A percentile compares a stretch with the other conserved stretches of the same genome.
These are phyloP conservation scores for Pelargonium myrrhifolium DNA, from an alignment of 441 rosid genomes.

Conservation along the genomic window DNA sequence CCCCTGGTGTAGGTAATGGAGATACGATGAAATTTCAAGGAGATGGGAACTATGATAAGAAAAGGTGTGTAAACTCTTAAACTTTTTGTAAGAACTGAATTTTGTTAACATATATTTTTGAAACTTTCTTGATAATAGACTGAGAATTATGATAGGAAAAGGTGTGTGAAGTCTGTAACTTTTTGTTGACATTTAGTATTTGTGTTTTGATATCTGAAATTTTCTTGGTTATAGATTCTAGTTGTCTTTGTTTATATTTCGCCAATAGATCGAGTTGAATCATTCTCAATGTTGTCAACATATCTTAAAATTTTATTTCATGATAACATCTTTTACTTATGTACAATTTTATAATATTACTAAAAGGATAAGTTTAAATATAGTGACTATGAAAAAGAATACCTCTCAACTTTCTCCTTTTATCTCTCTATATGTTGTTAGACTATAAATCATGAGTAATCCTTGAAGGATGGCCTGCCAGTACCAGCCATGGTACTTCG, in stretches of 20 bases:
- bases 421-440: no score
- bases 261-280: not conserved
- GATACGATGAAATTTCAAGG: constrained; percentile 60
- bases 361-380: not conserved
- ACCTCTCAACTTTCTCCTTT: not conserved
- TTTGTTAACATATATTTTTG: not conserved
- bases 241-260: not conserved
- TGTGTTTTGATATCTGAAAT: not conserved
- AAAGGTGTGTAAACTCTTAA: constrained; percentile 37
- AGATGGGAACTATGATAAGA: constrained; percentile 64
- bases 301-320: not conserved
- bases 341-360: not conserved
- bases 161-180: no score
- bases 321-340: not conserved
- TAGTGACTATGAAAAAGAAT: not conserved
- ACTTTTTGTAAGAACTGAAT: not conserved
- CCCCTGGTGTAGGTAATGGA: constrained; percentile 80
- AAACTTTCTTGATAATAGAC: no score
- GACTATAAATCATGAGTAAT: no score
- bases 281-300: not conserved
- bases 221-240: not conserved
- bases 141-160: no score
- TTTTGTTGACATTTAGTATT: not conserved
- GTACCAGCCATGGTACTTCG: no score
- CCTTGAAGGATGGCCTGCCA: no score